Evolutionary conservation across 495 filamentous ascomycete species (phyloP).

Genomic region (Rhypophila decipiens): DNA sequence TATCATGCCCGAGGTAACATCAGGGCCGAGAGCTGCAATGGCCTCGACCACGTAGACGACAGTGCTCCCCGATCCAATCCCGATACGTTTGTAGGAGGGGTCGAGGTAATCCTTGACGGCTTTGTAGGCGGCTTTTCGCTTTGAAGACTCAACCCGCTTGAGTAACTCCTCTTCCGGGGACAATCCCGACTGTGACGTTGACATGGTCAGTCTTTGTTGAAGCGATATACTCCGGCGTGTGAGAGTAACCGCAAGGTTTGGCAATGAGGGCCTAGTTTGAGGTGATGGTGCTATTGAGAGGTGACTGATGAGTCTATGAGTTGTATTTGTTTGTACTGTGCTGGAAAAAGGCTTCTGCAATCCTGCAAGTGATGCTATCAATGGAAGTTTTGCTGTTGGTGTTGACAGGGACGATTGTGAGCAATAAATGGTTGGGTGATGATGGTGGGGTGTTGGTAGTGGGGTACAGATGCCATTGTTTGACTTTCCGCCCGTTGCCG

Average conservation of each 20-base stretch:
- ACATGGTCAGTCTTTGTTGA: conserved; percentile 13
- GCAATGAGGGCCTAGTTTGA: background rate
- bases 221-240: no score
- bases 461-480: background rate
- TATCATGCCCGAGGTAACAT: conserved; percentile 54
- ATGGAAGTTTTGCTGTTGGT: no score
- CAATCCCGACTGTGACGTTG: conserved; percentile 10
- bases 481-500: background rate
- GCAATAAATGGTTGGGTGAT: background rate
- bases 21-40: conserved; percentile 64
- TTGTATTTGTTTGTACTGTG: no score
- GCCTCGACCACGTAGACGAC: conserved; percentile 95
- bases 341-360: background rate
- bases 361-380: background rate
- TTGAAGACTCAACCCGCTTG: conserved; percentile 65
- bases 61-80: conserved; percentile 90
- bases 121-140: conserved; percentile 72
- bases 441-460: background rate
- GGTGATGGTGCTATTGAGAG: background rate
- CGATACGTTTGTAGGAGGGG: conserved; percentile 63
- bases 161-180: conserved; percentile 17
- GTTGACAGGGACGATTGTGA: no score
- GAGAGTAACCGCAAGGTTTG: background rate
- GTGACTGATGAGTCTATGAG: background rate
- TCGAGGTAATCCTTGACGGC: conserved; percentile 84